Evolutionary conservation across 768 basidiomycete genomes (phyloP).

Genomic region (Tulasnella calospora): DNA sequence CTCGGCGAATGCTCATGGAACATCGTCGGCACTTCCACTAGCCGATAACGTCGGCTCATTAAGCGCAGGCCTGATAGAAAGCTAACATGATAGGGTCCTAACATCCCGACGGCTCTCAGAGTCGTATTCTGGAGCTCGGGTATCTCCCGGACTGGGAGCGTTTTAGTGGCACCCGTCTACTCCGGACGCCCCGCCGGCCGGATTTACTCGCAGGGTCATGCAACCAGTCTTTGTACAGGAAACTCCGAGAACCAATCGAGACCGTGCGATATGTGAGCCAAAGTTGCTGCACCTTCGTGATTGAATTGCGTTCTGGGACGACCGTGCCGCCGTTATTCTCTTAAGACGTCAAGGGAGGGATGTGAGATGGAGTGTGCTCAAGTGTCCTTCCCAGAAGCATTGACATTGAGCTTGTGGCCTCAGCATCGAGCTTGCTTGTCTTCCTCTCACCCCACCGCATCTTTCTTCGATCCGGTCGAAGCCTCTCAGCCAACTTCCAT

Average conservation of each 20-base stretch:
- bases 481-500: neutral
- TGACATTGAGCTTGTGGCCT: neutral
- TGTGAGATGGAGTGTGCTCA: neutral
- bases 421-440: neutral
- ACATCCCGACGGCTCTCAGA: neutral
- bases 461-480: neutral
- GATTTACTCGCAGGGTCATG: neutral
- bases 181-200: neutral
- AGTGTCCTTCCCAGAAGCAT: neutral
- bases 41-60: neutral
- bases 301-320: neutral
- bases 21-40: neutral
- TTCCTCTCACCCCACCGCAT: slow-evolving; percentile 2
- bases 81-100: neutral
- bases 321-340: neutral
- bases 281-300: neutral
- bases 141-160: neutral
- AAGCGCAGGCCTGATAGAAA: neutral
- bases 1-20: slow-evolving; percentile 2
- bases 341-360: neutral
- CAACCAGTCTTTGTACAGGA: neutral
- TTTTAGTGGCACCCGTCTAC: neutral
- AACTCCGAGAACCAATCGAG: neutral
- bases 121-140: neutral
- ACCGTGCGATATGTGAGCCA: neutral